Percentiles rank a stretch among this genome's conserved stretches.
These are phyloP conservation scores for Naganishia onofrii DNA, from an alignment of 768 basidiomycete species.

Conservation along the genomic window DNA sequence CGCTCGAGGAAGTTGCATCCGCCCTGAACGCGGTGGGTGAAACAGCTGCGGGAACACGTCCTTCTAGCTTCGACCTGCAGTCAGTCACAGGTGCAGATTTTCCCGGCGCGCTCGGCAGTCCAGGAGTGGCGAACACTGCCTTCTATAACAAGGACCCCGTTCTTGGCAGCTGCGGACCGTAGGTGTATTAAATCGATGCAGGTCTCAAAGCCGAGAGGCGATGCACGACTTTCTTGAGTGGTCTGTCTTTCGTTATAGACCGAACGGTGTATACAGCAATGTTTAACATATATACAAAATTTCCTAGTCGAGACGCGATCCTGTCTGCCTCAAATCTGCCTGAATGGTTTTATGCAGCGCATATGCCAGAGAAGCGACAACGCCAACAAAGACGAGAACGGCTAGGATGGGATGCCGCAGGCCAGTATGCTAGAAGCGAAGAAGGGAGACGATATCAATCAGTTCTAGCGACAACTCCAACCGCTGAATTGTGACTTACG, in stretches of 20 bases:
- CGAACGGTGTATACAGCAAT: neutral
- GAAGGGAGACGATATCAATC: neutral
- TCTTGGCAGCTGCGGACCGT: constrained; percentile 3
- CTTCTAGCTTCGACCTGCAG: neutral
- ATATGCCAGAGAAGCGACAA: constrained; percentile 16
- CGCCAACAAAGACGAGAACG: constrained; percentile 7
- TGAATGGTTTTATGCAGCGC: constrained; percentile 23
- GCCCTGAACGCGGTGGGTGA: neutral
- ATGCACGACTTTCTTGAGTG: no score
- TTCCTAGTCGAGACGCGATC: constrained; percentile 20
- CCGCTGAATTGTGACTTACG: constrained; percentile 60
- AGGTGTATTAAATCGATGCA: neutral
- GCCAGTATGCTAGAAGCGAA: constrained; percentile 1
- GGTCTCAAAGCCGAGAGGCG: neutral
- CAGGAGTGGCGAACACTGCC: neutral
- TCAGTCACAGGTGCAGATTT: neutral
- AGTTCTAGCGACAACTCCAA: constrained; percentile 10
- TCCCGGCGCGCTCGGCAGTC: neutral
- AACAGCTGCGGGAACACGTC: neutral
- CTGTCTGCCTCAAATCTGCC: constrained; percentile 19
- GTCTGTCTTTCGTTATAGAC: neutral
- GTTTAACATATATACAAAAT: neutral
- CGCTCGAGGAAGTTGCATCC: neutral
- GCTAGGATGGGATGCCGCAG: constrained; percentile 24
- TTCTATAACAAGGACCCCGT: neutral